Base-by-base conservation (phyloP, 768 basidiomycete species). In the Suillus discolor region DNA sequence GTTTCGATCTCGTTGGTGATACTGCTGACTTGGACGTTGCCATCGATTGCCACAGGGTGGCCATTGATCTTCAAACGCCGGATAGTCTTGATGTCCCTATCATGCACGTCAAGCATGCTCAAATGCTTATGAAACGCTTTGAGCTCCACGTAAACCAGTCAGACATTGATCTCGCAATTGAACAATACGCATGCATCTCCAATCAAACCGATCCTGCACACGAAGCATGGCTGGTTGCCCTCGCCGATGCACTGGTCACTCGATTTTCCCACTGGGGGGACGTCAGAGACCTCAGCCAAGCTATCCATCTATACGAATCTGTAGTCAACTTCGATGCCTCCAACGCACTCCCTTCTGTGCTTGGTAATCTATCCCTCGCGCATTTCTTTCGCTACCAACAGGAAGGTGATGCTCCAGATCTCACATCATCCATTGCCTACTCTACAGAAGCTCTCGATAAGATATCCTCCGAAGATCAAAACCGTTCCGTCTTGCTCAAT, bases 11-110 rank as follows among this genome's bases (percentile, higher is more conserved):
- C 25, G 23, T 31, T 5, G 68, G 71, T n/a, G 41, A 69, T 34
- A 12, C 34, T 3, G 55, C 64, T 12, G 77, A 79, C 54, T 62
- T 80, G 15, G 65, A 77, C n/a, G 63, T 45, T 18, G 75, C 75
- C 28, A 69, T 80, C 34, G 61, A 68, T 18, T 63, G 72, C 41
- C 66, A 74, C 34, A 57, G 67, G 39, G 64, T 66, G 11, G 71
- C 69, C 25, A 65, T 77, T 7, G 66, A 71, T 0, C 68, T 75
- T 36, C 62, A 55, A 41, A 63, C 70, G 39, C 15, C 65, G 31
- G 69, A 61, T 42, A 65, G 70, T 53, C n/a, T 72, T 20, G 61
- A 55, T 55, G 11, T 59, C 60, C 63, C 51, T 61, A 64, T 39
- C 66, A 47, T 31, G 54, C 47, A 31, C 16, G 41, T 6, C 61